These are phyloP conservation scores for Diaporthe aspalathi DNA, from an alignment of 2,329 filamentous ascomycete species.

Conservation along the genomic window DNA sequence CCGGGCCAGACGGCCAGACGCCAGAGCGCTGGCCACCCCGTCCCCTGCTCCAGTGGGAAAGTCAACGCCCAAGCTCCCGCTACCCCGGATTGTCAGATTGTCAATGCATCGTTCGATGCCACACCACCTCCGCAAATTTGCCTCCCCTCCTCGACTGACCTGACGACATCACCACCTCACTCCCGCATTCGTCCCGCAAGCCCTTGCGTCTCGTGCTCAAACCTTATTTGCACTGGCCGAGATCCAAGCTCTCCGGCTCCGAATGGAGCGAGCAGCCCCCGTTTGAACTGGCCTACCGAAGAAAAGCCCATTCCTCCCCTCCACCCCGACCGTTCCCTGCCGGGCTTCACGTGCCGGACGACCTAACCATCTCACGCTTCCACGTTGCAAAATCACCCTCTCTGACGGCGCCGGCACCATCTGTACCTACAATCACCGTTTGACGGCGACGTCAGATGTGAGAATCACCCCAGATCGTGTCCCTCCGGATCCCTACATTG, in stretches of 20 bases:
- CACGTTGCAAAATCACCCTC: neutral
- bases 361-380: slow-evolving; percentile 17
- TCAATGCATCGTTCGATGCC: slow-evolving; percentile 37
- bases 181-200: neutral
- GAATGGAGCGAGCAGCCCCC: slow-evolving; percentile 34
- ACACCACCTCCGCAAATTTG: slow-evolving; percentile 34
- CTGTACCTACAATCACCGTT: neutral
- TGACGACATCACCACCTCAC: slow-evolving; percentile 38
- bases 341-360: slow-evolving; percentile 16
- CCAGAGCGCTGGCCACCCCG: neutral
- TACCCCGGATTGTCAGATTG: slow-evolving; percentile 39
- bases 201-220: slow-evolving; percentile 24
- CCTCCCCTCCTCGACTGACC: slow-evolving; percentile 35
- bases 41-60: slow-evolving; percentile 21
- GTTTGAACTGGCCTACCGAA: slow-evolving; percentile 23
- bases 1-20: too few species aligned
- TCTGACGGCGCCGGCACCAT: neutral
- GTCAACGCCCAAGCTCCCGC: slow-evolving; percentile 22
- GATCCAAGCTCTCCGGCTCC: slow-evolving; percentile 24
- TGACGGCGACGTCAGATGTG: slow-evolving; percentile 26
- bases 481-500: neutral
- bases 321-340: neutral
- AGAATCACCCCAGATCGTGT: neutral
- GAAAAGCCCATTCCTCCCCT: neutral
- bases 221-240: slow-evolving; percentile 17